Conservation (phyloP, 2,329 filamentous ascomycete species). For the Cladosporium colombiae region DNA sequence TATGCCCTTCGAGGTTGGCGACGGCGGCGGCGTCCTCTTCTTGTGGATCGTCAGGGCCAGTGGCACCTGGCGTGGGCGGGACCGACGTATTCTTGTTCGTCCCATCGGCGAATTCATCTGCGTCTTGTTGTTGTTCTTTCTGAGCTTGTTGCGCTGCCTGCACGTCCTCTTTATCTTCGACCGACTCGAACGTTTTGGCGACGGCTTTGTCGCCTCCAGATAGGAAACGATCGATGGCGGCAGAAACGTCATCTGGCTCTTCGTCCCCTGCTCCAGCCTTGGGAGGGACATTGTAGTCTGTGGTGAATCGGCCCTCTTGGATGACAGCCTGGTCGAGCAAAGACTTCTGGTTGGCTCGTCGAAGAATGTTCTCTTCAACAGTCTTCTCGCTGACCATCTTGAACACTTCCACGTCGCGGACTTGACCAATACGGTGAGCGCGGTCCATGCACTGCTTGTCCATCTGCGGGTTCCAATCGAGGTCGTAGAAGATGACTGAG, state of each 20-base stretch:
- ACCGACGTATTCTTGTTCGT: conserved; percentile 47
- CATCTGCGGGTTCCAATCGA: conserved; percentile 99
- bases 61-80: conserved; percentile 38
- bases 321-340: conserved; percentile 98
- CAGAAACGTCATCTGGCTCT: conserved; percentile 70
- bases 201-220: conserved; percentile 63
- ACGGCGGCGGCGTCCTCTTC: conserved; percentile 56
- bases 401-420: conserved; percentile 96
- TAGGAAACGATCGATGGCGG: conserved; percentile 83
- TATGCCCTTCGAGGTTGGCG: conserved; percentile 58
- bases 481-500: conserved; percentile 97
- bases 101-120: conserved; percentile 66
- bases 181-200: conserved; percentile 76
- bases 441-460: conserved; percentile 98
- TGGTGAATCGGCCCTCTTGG: conserved; percentile 96
- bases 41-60: conserved; percentile 41
- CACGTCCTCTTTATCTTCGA: conserved; percentile 90
- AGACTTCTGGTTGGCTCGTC: conserved; percentile 95
- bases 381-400: conserved; percentile 64
- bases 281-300: conserved; percentile 63
- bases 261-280: conserved; percentile 44
- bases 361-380: conserved; percentile 95
- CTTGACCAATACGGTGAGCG: conserved; percentile 95
- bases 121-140: conserved; percentile 81
- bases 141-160: conserved; percentile 83